Percentiles rank a stretch among this genome's conserved stretches.
Evolutionary conservation across 169 alveolate species (phyloP).

Genomic region (Theileria equi): DNA sequence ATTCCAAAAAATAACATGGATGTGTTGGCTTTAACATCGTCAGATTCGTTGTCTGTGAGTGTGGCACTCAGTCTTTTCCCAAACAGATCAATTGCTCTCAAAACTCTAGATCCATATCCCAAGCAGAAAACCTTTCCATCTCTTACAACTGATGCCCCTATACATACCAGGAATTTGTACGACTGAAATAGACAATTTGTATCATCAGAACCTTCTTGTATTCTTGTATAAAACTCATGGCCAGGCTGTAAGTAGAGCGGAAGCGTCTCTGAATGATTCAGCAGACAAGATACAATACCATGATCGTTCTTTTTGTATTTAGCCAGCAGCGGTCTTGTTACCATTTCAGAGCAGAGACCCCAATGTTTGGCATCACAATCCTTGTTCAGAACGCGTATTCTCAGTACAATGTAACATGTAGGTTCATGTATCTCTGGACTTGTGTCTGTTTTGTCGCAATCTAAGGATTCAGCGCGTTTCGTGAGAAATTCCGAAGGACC

Average conservation of each 20-base stretch:
- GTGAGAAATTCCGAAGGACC: background rate
- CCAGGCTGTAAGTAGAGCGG: background rate
- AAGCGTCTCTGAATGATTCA: conserved; percentile 11
- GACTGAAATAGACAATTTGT: conserved; percentile 2
- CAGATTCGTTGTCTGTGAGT: background rate
- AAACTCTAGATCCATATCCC: conserved; percentile 31
- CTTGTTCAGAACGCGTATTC: background rate
- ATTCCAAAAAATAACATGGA: conserved; percentile 30
- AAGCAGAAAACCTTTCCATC: conserved; percentile 19
- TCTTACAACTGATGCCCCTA: conserved; percentile 25
- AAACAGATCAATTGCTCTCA: conserved; percentile 32
- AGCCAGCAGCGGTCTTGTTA: conserved; percentile 27
- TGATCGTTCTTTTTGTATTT: background rate
- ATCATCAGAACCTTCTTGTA: background rate
- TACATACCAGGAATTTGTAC: conserved; percentile 2
- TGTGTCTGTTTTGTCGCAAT: too few relatives aligned
- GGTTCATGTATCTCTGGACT: too few relatives aligned
- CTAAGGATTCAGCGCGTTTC: background rate
- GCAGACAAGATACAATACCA: background rate
- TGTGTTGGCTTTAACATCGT: background rate
- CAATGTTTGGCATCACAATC: background rate
- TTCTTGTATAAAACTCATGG: background rate
- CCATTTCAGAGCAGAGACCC: conserved; percentile 29
- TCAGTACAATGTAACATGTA: conserved; percentile 1
- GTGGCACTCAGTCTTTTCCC: conserved; percentile 19